Base-by-base conservation (phyloP, 2,329 filamentous ascomycete genomes). In the Fusarium goolgardi region DNA sequence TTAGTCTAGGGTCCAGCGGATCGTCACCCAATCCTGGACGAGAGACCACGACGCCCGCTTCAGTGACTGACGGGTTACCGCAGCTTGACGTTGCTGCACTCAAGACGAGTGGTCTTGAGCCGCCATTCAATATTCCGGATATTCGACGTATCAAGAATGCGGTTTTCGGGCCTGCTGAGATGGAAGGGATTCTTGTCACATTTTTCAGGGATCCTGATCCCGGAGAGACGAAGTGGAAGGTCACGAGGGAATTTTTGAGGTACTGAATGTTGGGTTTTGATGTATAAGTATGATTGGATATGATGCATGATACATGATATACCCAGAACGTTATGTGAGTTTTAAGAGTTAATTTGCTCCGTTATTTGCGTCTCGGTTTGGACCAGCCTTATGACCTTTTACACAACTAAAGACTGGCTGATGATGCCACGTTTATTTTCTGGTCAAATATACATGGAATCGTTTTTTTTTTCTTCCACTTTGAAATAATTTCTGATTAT, bases 71-170 rank as follows among this genome's bases (percentile, higher is more conserved):
- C 3, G 50, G 63, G 0, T 63, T 73, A 3, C 69, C 70, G 16
- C 57, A 62, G 5, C 21, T 75, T 0, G 67, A 71, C 21, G 35
- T 65, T 5, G 25, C 58, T 0, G 40, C 47, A 10, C 39, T 71
- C 5, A 67, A 71, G 3, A 34, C 59, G 0, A 41, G 37, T 2
- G 43, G 34, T 1, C 61, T 75, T 0, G 71, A 73, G 13, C 32
- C 75, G 12, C 78, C 77, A 0, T 79, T 73, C 45, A 71, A 73
- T 9, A 55, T 79, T 0, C 63, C 71, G 0, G 75, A 78, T 46
- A 31, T 44, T 1, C 47, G 57, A 2, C 71, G 78, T 7, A 68
- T 79, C 3, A 76, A 78, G 45, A 79, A 78, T 25, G 61, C 71
- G 2, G 21, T 76, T 0, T 75, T 79, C 20, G 75, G 76, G 2